A percentile compares a stretch with the other conserved stretches of the same genome.
Conservation (phyloP, 1,139 yeast species). For the Hansenula lynferdii region DNA sequence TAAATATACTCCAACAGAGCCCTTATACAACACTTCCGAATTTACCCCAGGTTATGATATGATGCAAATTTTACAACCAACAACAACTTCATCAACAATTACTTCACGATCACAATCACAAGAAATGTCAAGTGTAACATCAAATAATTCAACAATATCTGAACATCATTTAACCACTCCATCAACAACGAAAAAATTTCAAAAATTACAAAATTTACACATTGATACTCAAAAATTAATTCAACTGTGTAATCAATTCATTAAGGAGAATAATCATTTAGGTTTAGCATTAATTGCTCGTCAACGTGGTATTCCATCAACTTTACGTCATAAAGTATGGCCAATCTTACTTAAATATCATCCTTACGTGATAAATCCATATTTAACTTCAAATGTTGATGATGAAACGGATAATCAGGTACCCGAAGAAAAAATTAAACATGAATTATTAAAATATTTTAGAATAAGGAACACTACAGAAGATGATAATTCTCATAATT, state of each 20-base stretch:
- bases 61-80: neutral
- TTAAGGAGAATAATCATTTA: constrained; percentile 30
- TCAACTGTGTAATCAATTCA: constrained; percentile 12
- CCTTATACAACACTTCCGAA: neutral
- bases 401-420: constrained; percentile 19
- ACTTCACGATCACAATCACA: too few relatives aligned
- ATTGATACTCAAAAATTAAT: neutral
- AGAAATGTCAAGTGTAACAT: constrained; percentile 3
- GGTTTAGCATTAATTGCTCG: constrained; percentile 72
- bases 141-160: constrained; percentile 16
- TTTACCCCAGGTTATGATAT: neutral
- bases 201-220: neutral
- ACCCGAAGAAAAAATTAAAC: constrained; percentile 35
- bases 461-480: constrained; percentile 30
- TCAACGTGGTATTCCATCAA: constrained; percentile 83
- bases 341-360: constrained; percentile 77
- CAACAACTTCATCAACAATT: neutral
- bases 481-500: constrained; percentile 5
- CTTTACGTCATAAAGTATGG: constrained; percentile 76
- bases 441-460: constrained; percentile 50
- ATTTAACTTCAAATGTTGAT: constrained; percentile 47
- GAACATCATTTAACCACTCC: too few relatives aligned
- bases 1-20: neutral
- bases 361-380: constrained; percentile 79
- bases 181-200: neutral